A percentile compares a stretch with the other conserved stretches of the same genome.
Evolutionary conservation across 164 flowering plant genomes (phyloP).

Genomic region (Magnolia kwangsiensis): DNA sequence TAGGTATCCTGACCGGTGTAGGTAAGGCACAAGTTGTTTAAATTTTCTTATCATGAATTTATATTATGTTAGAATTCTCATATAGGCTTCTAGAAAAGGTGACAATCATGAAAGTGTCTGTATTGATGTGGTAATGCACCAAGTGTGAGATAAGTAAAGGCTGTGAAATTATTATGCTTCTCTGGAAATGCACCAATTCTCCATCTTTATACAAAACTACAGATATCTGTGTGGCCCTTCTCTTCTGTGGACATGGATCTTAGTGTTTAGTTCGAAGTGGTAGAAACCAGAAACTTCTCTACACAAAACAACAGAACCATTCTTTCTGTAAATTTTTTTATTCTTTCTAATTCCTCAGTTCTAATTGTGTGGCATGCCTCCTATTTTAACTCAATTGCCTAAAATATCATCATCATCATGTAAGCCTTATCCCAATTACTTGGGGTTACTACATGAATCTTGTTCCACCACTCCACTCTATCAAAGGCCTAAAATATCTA

Average conservation of each 20-base stretch:
- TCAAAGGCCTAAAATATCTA: no score
- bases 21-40: constrained; percentile 34
- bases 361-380: background rate
- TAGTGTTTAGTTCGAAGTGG: no score
- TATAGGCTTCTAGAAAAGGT: background rate
- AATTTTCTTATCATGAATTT: background rate
- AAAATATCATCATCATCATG: no score
- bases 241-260: no score
- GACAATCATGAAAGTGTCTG: constrained; percentile 4
- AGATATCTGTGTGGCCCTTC: no score
- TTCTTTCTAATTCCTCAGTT: background rate
- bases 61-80: background rate
- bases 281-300: no score
- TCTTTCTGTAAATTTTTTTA: background rate
- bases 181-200: no score
- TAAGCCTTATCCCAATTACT: no score
- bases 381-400: background rate
- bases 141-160: background rate
- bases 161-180: no score
- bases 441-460: no score
- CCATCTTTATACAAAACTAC: no score
- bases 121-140: background rate
- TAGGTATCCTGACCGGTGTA: constrained; percentile 33
- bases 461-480: no score
- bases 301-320: background rate